Conservation (phyloP, 345 rosid genomes). For the Sisymbrium altissimum region DNA sequence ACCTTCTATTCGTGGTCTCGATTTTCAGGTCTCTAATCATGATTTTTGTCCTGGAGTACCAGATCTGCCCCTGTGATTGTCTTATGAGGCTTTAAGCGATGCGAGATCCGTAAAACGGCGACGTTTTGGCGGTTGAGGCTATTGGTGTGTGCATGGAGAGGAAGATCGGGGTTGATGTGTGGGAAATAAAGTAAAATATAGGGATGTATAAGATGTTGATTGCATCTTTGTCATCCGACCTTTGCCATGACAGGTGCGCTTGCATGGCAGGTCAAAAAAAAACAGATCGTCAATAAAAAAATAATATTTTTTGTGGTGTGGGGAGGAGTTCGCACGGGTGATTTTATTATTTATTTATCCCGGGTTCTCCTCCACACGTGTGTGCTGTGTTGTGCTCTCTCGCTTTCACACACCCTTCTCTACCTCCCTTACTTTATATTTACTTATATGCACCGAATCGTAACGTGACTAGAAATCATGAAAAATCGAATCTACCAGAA, state of each 20-base stretch:
- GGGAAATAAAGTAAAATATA: background rate
- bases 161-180: background rate
- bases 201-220: slow-evolving; percentile 51
- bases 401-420: background rate
- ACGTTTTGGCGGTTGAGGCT: background rate
- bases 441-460: too few relatives aligned
- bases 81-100: background rate
- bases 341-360: slow-evolving; percentile 32
- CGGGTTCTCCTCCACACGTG: slow-evolving; percentile 60
- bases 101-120: background rate
- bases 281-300: slow-evolving; percentile 41
- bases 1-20: background rate
- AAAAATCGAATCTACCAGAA: background rate
- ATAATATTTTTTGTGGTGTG: slow-evolving; percentile 21
- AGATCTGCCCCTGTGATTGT: background rate
- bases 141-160: background rate
- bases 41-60: background rate
- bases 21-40: background rate
- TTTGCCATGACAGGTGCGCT: slow-evolving; percentile 97
- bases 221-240: slow-evolving; percentile 69
- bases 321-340: slow-evolving; percentile 88
- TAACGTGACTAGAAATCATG: background rate
- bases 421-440: background rate
- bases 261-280: slow-evolving; percentile 78
- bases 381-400: too few relatives aligned